Evolutionary conservation across 1,284 basidiomycete genomes (phyloP).

Genomic region (Xerocomus amazonicus): DNA sequence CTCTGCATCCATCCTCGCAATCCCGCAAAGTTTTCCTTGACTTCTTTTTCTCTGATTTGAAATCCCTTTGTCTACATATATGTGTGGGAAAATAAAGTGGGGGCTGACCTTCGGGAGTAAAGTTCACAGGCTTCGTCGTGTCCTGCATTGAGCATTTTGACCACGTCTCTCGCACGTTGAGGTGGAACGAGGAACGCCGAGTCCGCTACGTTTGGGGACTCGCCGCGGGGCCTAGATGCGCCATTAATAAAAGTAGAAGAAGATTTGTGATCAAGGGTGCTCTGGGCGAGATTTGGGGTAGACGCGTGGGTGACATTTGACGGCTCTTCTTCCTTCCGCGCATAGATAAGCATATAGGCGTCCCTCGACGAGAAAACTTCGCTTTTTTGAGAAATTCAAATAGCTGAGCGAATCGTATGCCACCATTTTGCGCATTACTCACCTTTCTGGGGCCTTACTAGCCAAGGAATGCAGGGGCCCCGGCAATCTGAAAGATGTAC

Average conservation of each 20-base stretch:
- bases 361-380: slow-evolving; percentile 64
- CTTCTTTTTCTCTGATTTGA: slow-evolving; percentile 41
- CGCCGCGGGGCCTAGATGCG: slow-evolving; percentile 12
- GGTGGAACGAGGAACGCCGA: slow-evolving; percentile 43
- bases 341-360: slow-evolving; percentile 92
- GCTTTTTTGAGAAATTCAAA: slow-evolving; percentile 28
- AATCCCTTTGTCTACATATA: slow-evolving; percentile 15
- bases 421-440: slow-evolving; percentile 12
- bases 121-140: slow-evolving; percentile 51
- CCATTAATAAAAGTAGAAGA: slow-evolving; percentile 18
- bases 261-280: slow-evolving; percentile 15
- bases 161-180: slow-evolving; percentile 46
- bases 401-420: slow-evolving; percentile 14
- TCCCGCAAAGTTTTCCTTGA: slow-evolving; percentile 44
- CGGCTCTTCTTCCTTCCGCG: slow-evolving; percentile 37
- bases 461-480: slow-evolving; percentile 22
- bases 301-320: slow-evolving; percentile 16
- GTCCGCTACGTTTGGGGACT: slow-evolving; percentile 11
- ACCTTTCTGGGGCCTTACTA: slow-evolving; percentile 26
- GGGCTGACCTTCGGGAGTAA: slow-evolving; percentile 48
- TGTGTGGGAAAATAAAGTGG: slow-evolving; percentile 16
- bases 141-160: slow-evolving; percentile 52
- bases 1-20: slow-evolving; percentile 51
- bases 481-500: slow-evolving; percentile 22
- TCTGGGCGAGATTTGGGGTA: slow-evolving; percentile 23